Conservation (phyloP, 331 rosid genomes). For the Pyrus hybrid region DNA sequence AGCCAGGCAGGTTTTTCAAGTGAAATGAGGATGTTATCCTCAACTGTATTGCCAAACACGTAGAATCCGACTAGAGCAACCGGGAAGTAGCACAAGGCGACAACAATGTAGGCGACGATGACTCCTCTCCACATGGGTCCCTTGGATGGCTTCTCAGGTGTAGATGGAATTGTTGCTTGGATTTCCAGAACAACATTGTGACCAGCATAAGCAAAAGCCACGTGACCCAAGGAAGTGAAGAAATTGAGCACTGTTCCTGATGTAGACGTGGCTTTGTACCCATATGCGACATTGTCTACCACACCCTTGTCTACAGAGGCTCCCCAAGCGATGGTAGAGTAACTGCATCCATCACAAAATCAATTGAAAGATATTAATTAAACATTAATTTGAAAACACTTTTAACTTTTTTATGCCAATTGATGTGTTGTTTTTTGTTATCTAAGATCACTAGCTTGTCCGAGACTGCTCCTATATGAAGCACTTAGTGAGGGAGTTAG, state of each 20-base stretch:
- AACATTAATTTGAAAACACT: background rate
- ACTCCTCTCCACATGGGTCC: slow-evolving; percentile 99
- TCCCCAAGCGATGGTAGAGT: slow-evolving; percentile 84
- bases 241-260: slow-evolving; percentile 50
- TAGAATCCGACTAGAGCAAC: slow-evolving; percentile 77
- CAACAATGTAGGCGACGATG: slow-evolving; percentile 65
- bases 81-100: slow-evolving; percentile 93
- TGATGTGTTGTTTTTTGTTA: too few relatives aligned
- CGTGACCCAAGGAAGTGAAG: slow-evolving; percentile 67
- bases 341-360: slow-evolving; percentile 30
- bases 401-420: too few relatives aligned
- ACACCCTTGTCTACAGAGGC: slow-evolving; percentile 68
- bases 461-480: too few relatives aligned
- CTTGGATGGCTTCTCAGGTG: slow-evolving; percentile 92
- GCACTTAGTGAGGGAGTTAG: too few relatives aligned
- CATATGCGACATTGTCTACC: slow-evolving; percentile 43
- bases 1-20: slow-evolving; percentile 75
- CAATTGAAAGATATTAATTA: background rate
- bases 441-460: too few relatives aligned
- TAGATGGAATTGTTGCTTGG: slow-evolving; percentile 93
- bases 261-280: slow-evolving; percentile 30
- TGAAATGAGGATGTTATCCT: slow-evolving; percentile 60
- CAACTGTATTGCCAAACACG: slow-evolving; percentile 54
- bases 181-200: slow-evolving; percentile 92
- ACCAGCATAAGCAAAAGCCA: slow-evolving; percentile 94